These are phyloP conservation scores for Arthrobotrys sinensis DNA, from an alignment of 2,329 filamentous ascomycete species.

Conservation along the genomic window DNA sequence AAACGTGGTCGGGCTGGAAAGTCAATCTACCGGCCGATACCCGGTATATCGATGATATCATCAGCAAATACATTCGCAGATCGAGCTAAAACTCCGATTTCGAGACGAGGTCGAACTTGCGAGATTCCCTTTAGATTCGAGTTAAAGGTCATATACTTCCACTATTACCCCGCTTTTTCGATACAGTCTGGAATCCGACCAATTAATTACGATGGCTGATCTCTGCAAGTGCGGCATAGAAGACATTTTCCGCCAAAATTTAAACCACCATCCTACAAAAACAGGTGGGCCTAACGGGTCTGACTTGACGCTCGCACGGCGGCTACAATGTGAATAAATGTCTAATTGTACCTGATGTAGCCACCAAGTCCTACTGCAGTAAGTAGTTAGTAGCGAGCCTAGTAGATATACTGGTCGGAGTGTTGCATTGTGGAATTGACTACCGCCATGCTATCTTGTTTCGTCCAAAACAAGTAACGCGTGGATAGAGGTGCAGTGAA, in stretches of 20 bases:
- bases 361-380: slow-evolving; percentile 28
- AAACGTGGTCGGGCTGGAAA: slow-evolving; percentile 34
- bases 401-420: background rate
- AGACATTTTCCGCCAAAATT: background rate
- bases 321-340: background rate
- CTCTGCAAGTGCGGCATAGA: slow-evolving; percentile 12
- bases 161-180: slow-evolving; percentile 4
- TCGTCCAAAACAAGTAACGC: slow-evolving; percentile 12
- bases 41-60: slow-evolving; percentile 37
- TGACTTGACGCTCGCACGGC: background rate
- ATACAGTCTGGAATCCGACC: background rate
- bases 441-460: slow-evolving; percentile 7
- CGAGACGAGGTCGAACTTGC: slow-evolving; percentile 17
- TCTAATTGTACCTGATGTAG: background rate
- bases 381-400: slow-evolving; percentile 43
- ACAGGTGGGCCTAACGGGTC: slow-evolving; percentile 1
- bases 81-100: background rate
- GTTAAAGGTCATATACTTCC: background rate
- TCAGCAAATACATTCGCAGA: slow-evolving; percentile 3
- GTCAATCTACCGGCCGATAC: slow-evolving; percentile 13
- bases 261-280: background rate
- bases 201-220: slow-evolving; percentile 23
- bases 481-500: slow-evolving; percentile 4
- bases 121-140: slow-evolving; percentile 7
- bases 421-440: slow-evolving; percentile 19